A percentile compares a stretch with the other conserved stretches of the same genome.
These are phyloP conservation scores for Emergomyces orientalis DNA, from an alignment of 2,329 filamentous ascomycete species.

Conservation along the genomic window DNA sequence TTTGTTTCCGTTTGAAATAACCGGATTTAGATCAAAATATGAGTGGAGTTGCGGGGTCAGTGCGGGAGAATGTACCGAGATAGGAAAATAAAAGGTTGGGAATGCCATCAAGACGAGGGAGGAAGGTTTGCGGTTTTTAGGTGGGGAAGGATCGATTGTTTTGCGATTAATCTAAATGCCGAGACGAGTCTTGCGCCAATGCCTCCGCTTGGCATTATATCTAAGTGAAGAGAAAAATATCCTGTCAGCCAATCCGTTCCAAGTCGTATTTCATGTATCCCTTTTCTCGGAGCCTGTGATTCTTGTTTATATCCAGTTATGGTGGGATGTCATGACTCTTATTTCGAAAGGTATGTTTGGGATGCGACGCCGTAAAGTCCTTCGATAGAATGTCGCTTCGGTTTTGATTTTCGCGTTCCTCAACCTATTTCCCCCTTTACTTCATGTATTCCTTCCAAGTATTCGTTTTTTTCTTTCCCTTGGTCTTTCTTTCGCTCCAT, in stretches of 20 bases:
- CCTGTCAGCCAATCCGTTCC: not conserved
- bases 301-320: not conserved
- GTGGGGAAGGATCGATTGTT: conserved; percentile 46
- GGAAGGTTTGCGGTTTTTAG: conserved; percentile 9
- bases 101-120: not conserved
- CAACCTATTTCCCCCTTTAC: not conserved
- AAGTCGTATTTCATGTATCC: not conserved
- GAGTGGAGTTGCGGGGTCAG: not conserved
- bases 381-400: not conserved
- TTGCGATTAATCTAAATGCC: conserved; percentile 59
- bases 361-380: not conserved
- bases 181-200: conserved; percentile 99
- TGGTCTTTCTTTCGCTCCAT: not conserved
- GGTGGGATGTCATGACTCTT: not conserved
- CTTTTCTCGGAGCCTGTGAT: not conserved
- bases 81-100: not conserved
- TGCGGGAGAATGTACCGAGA: conserved; percentile 3
- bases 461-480: not conserved
- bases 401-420: not conserved
- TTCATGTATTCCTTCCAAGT: not conserved
- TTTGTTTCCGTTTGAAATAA: not conserved
- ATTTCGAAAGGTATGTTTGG: not conserved
- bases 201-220: conserved; percentile 99
- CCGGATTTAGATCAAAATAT: not conserved
- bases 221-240: conserved; percentile 41